Evolutionary conservation across 345 rosid species (phyloP).

Genomic region (Lagerstroemia speciosa): DNA sequence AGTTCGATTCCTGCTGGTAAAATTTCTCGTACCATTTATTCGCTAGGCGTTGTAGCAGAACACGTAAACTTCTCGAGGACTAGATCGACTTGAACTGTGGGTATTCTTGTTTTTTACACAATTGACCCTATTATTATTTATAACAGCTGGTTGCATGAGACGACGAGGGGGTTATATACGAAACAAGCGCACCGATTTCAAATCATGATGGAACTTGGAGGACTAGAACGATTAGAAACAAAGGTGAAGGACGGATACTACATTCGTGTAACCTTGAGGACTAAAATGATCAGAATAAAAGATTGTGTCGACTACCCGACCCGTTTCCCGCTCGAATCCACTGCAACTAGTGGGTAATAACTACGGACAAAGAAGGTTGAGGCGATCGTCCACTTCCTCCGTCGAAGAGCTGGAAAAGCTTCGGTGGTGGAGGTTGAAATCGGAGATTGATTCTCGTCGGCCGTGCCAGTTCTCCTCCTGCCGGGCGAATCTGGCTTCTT

Average conservation of each 20-base stretch:
- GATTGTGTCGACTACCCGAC: neutral
- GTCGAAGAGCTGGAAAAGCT: neutral
- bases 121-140: too few species aligned
- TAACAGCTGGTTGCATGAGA: too few species aligned
- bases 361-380: neutral
- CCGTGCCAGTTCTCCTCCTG: neutral
- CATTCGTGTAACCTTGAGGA: neutral
- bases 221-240: neutral
- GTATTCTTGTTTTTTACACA: too few species aligned
- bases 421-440: neutral
- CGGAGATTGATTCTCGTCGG: neutral
- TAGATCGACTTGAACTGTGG: too few species aligned
- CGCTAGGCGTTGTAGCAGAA: too few species aligned
- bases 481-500: neutral
- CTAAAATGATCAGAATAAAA: too few species aligned
- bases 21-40: too few species aligned
- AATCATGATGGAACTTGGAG: neutral
- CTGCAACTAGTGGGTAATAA: too few species aligned
- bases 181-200: too few species aligned
- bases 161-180: too few species aligned
- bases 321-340: neutral
- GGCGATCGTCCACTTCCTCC: neutral
- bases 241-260: neutral
- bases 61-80: too few species aligned
- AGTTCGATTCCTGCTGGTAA: too few species aligned